Base-by-base conservation (phyloP, 805 yeast genomes). In the Yarrowia osloensis region DNA sequence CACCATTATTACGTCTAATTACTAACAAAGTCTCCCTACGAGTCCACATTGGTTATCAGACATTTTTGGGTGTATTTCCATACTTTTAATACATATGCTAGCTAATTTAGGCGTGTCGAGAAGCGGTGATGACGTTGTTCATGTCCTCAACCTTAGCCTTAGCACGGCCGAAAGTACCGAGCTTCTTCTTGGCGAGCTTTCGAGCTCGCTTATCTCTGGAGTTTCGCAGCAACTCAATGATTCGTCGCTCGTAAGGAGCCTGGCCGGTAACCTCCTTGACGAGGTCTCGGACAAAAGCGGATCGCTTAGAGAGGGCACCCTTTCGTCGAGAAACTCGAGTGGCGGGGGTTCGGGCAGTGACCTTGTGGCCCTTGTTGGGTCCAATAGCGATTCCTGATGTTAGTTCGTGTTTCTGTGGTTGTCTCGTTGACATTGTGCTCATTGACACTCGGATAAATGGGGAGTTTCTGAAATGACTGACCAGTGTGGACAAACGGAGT, bases 161-260 rank as follows among this genome's bases (percentile, higher is more conserved):
- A 79, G 98, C 98, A 88, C 99, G 96, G 87, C 88, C 88, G 89
- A 94, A 96, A 78, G 99, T 91, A 86, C 99, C 99, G 81, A 95
- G 91, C 80, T 78, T 94, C 97, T 91, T 95, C 95, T 95, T 95
- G 76, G 98, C 98, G 81, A 95, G 92, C 92, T 95, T 95, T 91
- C 95, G 91, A 77, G 99, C 99, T 88, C 98, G 95, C 96, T 95
- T 95, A 86, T 95, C 99, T 88, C 97, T 97, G 82, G 97, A 93
- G 87, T 96, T 95, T 89, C 99, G 95, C 89, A 95, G 88, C 85
- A 95, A 88, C 86, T 95, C 99, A 80, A 96, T 90, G 82, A 95
- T 88, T 86, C 99, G 93, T 88, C 97, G 93, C 87, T 95, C 99
- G 84, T 95, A 95, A 85, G 99, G 99, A 75, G 99, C 97, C 81